These are phyloP conservation scores for Xylaria acuta DNA, from an alignment of 495 filamentous ascomycete species.

Conservation along the genomic window DNA sequence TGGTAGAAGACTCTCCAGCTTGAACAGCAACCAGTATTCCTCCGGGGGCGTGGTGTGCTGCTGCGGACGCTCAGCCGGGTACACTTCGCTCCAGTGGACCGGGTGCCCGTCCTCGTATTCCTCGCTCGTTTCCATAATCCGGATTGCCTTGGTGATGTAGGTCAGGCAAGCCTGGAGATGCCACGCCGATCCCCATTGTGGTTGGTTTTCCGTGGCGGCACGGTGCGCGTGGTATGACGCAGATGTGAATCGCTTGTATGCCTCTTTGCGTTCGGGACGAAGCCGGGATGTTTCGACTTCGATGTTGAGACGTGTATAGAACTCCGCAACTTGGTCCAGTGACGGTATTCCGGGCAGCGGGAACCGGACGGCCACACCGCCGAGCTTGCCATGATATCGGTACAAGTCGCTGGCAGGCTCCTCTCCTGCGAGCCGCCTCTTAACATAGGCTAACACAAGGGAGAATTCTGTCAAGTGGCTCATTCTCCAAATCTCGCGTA, in stretches of 20 bases:
- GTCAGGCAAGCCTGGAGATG: constrained; percentile 23
- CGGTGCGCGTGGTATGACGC: constrained; percentile 29
- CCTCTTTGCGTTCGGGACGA: constrained; percentile 24
- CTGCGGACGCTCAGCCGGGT: constrained; percentile 6
- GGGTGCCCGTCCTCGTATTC: constrained; percentile 33
- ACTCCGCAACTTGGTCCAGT: constrained; percentile 23
- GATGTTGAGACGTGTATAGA: constrained; percentile 23
- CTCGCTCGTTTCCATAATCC: constrained; percentile 23
- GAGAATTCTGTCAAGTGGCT: constrained; percentile 23
- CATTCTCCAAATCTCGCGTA: not conserved
- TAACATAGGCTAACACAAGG: constrained; percentile 23
- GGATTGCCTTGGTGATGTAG: constrained; percentile 27
- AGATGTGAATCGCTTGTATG: constrained; percentile 27
- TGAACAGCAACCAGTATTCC: constrained; percentile 35
- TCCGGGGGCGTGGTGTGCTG: constrained; percentile 17
- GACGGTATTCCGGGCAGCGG: constrained; percentile 26
- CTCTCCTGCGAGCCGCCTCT: constrained; percentile 20
- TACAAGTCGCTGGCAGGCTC: constrained; percentile 12
- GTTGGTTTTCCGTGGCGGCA: constrained; percentile 21
- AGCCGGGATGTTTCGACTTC: constrained; percentile 32
- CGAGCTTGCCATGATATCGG: constrained; percentile 18
- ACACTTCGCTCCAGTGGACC: constrained; percentile 38
- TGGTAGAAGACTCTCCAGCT: constrained; percentile 35
- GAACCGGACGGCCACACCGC: constrained; percentile 13
- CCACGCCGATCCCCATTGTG: constrained; percentile 16